phyloP scores from a whole-genome alignment of 768 basidiomycete species.

The Kwoniella dendrophila region DNA sequence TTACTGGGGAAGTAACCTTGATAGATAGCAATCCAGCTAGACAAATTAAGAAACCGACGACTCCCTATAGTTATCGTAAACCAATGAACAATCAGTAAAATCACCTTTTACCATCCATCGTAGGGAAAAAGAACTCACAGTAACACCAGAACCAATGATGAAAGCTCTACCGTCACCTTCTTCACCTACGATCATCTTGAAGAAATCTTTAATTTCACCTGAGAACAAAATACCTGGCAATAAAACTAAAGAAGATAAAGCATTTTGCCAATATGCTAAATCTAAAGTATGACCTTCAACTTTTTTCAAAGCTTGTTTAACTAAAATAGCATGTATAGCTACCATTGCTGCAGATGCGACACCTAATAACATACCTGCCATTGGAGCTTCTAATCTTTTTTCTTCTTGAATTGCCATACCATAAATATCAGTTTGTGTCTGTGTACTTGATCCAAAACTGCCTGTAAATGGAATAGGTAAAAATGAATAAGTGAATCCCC shows the following conservation, averaged over 20 bases:
- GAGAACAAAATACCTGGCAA: slow-evolving; percentile 20
- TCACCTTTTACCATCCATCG: not conserved
- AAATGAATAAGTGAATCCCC: slow-evolving; percentile 38
- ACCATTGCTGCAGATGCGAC: slow-evolving; percentile 33
- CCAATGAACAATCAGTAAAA: not conserved
- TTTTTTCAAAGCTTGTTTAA: slow-evolving; percentile 33
- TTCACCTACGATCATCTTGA: slow-evolving; percentile 13
- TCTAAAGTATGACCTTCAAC: slow-evolving; percentile 31
- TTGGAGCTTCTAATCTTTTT: slow-evolving; percentile 26
- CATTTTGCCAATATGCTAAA: slow-evolving; percentile 39
- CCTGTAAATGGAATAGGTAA: slow-evolving; percentile 16
- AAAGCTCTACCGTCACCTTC: slow-evolving; percentile 24
- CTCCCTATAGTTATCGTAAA: slow-evolving; percentile 11
- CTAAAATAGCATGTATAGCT: slow-evolving; percentile 36
- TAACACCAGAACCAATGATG: slow-evolving; percentile 28
- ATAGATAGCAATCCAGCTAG: slow-evolving; percentile 88
- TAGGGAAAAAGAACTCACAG: slow-evolving; percentile 22
- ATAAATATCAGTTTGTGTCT: not conserved
- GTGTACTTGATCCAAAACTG: not conserved
- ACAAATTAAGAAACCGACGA: slow-evolving; percentile 76
- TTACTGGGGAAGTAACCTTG: slow-evolving; percentile 94
- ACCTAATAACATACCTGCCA: slow-evolving; percentile 37
- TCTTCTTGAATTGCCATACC: not conserved
- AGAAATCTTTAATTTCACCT: slow-evolving; percentile 22
- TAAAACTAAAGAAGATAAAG: slow-evolving; percentile 23